These are phyloP conservation scores for Sporothrix mexicana DNA, from an alignment of 2,329 filamentous ascomycete genomes.

Conservation along the genomic window DNA sequence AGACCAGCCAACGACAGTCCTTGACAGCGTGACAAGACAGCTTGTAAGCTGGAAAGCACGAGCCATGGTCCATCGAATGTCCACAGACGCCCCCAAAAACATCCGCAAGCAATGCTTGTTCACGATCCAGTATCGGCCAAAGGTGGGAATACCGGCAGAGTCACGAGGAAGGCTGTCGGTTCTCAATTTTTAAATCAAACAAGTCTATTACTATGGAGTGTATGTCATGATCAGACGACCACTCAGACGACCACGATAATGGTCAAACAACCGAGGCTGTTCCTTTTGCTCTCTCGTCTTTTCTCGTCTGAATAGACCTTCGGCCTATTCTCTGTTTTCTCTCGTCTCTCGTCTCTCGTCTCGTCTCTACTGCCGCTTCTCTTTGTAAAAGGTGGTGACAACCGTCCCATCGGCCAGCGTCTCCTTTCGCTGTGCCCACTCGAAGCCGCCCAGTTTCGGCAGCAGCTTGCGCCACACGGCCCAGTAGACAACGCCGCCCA, in stretches of 20 bases:
- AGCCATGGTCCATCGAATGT: too few species aligned
- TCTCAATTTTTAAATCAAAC: neutral
- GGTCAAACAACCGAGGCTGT: neutral
- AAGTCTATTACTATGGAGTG: neutral
- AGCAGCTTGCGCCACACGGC: slow-evolving; percentile 40
- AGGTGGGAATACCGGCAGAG: too few species aligned
- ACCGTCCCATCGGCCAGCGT: slow-evolving; percentile 41
- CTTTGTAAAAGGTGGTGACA: slow-evolving; percentile 37
- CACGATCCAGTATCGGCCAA: too few species aligned
- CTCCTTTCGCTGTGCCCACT: slow-evolving; percentile 48
- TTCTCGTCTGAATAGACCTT: neutral
- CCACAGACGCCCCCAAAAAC: too few species aligned
- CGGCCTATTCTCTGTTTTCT: neutral
- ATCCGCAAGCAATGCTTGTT: too few species aligned
- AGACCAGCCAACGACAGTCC: too few species aligned
- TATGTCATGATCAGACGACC: neutral
- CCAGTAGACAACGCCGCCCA: slow-evolving; percentile 48
- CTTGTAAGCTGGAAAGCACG: too few species aligned
- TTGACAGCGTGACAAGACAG: too few species aligned
- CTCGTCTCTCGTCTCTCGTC: neutral
- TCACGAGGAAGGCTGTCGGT: too few species aligned
- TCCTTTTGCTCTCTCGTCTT: neutral
- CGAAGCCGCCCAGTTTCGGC: slow-evolving; percentile 56
- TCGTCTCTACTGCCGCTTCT: slow-evolving; percentile 26
- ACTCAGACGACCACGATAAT: neutral